Percentiles rank a stretch among this genome's conserved stretches.
phyloP scores from a whole-genome alignment of 2,329 filamentous ascomycete species.

The Penicillium sp. region DNA sequence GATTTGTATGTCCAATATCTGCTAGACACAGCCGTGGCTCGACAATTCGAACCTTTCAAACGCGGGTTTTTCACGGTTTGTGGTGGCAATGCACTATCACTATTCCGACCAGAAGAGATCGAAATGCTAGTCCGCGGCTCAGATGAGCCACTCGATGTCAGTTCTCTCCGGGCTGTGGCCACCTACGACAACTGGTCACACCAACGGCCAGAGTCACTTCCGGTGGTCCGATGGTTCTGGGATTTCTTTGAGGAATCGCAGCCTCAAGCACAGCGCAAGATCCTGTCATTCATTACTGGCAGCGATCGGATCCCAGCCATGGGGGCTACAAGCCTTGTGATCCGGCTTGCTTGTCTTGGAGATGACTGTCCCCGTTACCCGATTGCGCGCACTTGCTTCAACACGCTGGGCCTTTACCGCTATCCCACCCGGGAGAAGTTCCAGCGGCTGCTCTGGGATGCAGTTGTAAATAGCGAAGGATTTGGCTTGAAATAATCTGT shows the following conservation, averaged over 20 bases:
- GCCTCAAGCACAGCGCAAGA: constrained; percentile 68
- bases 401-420: constrained; percentile 72
- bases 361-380: constrained; percentile 73
- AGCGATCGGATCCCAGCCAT: constrained; percentile 88
- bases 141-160: constrained; percentile 77
- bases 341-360: constrained; percentile 73
- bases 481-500: constrained; percentile 71
- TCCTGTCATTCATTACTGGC: constrained; percentile 84
- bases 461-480: constrained; percentile 85
- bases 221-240: constrained; percentile 85
- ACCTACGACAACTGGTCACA: constrained; percentile 77
- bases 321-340: constrained; percentile 74
- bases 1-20: constrained; percentile 78
- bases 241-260: constrained; percentile 67
- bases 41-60: constrained; percentile 92
- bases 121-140: constrained; percentile 82
- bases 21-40: constrained; percentile 71
- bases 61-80: constrained; percentile 91
- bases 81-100: constrained; percentile 78
- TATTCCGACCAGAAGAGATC: constrained; percentile 89
- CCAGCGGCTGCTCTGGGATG: constrained; percentile 73
- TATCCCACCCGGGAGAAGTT: constrained; percentile 66
- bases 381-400: constrained; percentile 88
- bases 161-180: constrained; percentile 70
- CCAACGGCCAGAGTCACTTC: constrained; percentile 54